Percentiles rank a stretch among this genome's conserved stretches.
Evolutionary conservation across 2,329 filamentous ascomycete species (phyloP).

Genomic region (Colletotrichum nymphaeae): DNA sequence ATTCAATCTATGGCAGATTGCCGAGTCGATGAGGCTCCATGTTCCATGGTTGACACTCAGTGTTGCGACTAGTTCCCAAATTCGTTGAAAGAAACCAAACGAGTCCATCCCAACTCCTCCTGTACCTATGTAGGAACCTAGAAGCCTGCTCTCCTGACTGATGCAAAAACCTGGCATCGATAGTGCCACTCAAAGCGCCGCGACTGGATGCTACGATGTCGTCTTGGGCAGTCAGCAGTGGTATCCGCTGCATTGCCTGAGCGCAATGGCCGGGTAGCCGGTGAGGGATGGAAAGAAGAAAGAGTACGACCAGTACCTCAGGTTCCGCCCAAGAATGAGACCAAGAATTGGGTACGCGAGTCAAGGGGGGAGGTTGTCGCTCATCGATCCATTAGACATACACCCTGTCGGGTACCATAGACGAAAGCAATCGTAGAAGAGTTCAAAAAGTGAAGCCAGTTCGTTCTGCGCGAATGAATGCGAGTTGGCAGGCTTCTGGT

Average conservation of each 20-base stretch:
- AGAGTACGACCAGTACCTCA: background rate
- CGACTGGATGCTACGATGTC: background rate
- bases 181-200: too few relatives aligned
- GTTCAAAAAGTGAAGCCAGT: background rate
- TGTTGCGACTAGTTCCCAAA: too few relatives aligned
- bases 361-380: slow-evolving; percentile 15
- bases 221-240: background rate
- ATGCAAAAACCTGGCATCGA: too few relatives aligned
- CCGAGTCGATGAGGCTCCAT: too few relatives aligned
- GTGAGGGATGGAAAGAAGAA: slow-evolving; percentile 8
- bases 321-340: background rate
- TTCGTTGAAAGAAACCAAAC: too few relatives aligned
- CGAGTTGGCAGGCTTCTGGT: background rate
- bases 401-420: background rate
- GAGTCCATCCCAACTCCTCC: too few relatives aligned
- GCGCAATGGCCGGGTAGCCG: background rate
- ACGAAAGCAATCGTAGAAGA: background rate
- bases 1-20: too few relatives aligned
- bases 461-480: background rate
- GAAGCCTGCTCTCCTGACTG: too few relatives aligned
- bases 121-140: too few relatives aligned
- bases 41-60: too few relatives aligned
- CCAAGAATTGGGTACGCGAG: slow-evolving; percentile 12
- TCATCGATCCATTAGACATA: background rate
- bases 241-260: background rate